A percentile compares a stretch with the other conserved stretches of the same genome.
Evolutionary conservation across 148 eudicot species (phyloP).

Genomic region (Amaranthus palmeri): DNA sequence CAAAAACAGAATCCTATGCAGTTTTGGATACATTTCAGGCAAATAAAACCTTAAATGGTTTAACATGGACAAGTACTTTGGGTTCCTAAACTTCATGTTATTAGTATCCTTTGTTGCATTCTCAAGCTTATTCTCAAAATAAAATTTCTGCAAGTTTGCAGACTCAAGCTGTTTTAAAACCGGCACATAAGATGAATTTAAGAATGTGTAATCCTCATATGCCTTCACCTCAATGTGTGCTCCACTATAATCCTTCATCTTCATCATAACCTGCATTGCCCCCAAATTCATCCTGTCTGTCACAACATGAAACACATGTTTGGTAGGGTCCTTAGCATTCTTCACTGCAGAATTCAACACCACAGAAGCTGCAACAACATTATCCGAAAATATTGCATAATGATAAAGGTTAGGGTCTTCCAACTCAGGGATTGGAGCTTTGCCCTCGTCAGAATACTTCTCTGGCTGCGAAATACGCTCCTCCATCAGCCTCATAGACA

Average conservation of each 20-base stretch:
- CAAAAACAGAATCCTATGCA: conserved; percentile 80
- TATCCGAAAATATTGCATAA: conserved; percentile 88
- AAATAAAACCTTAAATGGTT: conserved; percentile 87
- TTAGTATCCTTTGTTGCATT: conserved; percentile 90
- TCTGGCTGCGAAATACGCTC: conserved; percentile 75
- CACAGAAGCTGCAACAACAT: conserved; percentile 87
- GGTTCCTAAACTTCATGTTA: conserved; percentile 95
- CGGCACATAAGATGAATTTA: conserved; percentile 88
- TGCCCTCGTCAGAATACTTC: conserved; percentile 70
- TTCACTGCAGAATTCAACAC: conserved; percentile 89
- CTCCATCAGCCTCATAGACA: conserved; percentile 88
- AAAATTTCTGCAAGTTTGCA: conserved; percentile 74
- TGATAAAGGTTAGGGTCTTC: conserved; percentile 87
- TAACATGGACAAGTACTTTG: conserved; percentile 85
- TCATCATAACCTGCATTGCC: conserved; percentile 97
- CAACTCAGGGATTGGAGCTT: conserved; percentile 52
- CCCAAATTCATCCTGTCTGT: conserved; percentile 96
- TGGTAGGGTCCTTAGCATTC: conserved; percentile 78
- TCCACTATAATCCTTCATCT: conserved; percentile 77
- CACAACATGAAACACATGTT: conserved; percentile 94
- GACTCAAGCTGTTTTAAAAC: conserved; percentile 91
- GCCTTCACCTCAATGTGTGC: conserved; percentile 94
- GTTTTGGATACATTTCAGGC: conserved; percentile 85
- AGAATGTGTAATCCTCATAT: conserved; percentile 76
- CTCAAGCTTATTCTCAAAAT: conserved; percentile 82